A percentile compares a stretch with the other conserved stretches of the same genome.
Evolutionary conservation across 495 filamentous ascomycete genomes (phyloP).

Genomic region (Annulohypoxylon moriforme): DNA sequence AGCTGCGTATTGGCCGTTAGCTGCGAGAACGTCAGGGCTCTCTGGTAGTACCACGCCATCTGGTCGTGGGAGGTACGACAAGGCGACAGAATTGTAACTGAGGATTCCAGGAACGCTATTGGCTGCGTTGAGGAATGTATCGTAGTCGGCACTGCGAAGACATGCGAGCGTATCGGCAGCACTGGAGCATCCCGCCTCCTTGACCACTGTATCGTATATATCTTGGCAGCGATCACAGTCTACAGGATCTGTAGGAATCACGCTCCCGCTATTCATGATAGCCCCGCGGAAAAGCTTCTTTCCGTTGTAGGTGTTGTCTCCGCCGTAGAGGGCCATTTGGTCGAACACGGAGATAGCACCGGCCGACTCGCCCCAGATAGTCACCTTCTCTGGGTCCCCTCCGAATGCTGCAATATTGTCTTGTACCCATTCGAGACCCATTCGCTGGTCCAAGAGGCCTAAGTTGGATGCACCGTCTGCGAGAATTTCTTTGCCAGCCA

Average conservation of each 20-base stretch:
- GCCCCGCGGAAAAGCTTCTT: slow-evolving; percentile 74
- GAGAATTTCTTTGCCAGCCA: slow-evolving; percentile 71
- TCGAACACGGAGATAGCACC: slow-evolving; percentile 78
- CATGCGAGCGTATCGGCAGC: slow-evolving; percentile 69
- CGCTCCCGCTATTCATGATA: slow-evolving; percentile 78
- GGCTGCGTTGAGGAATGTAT: slow-evolving; percentile 69
- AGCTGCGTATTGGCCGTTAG: slow-evolving; percentile 62
- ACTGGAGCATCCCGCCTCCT: slow-evolving; percentile 66
- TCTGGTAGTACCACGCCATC: slow-evolving; percentile 68
- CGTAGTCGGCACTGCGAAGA: slow-evolving; percentile 69
- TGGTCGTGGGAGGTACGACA: slow-evolving; percentile 74
- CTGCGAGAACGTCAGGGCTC: slow-evolving; percentile 65
- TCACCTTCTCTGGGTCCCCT: slow-evolving; percentile 72
- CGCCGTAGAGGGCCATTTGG: slow-evolving; percentile 76
- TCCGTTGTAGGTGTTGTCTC: slow-evolving; percentile 75
- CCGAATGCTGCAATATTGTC: slow-evolving; percentile 76
- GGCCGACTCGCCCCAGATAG: slow-evolving; percentile 79
- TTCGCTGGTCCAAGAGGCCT: slow-evolving; percentile 73
- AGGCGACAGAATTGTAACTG: slow-evolving; percentile 70
- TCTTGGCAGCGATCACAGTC: slow-evolving; percentile 71
- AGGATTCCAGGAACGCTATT: slow-evolving; percentile 74
- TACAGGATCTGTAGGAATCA: slow-evolving; percentile 71
- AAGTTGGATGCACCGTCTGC: slow-evolving; percentile 71
- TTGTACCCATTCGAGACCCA: slow-evolving; percentile 72
- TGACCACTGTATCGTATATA: slow-evolving; percentile 72